Conservation (phyloP, 192 early-diverging fungal genomes). For the Coemansia sp. region DNA sequence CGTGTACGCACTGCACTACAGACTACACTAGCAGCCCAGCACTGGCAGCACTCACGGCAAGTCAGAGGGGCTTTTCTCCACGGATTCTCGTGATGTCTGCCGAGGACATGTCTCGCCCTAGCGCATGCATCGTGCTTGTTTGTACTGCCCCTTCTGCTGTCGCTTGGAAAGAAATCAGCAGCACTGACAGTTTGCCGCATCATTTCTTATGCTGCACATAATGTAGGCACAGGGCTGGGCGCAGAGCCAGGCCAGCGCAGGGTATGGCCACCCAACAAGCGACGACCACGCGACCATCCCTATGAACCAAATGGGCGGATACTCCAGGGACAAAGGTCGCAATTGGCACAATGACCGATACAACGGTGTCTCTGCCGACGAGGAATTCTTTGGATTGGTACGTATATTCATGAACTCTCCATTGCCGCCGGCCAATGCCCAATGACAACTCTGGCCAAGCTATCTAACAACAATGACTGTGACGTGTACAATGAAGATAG, state of each 20-base stretch:
- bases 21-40: background rate
- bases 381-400: conserved; percentile 11
- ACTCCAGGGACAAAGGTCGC: background rate
- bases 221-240: conserved; percentile 10
- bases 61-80: background rate
- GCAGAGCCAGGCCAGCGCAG: conserved; percentile 1
- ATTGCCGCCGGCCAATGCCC: background rate
- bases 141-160: background rate
- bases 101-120: background rate
- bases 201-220: background rate
- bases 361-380: conserved; percentile 1
- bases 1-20: background rate
- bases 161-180: background rate
- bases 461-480: background rate
- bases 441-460: background rate
- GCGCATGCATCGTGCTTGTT: background rate
- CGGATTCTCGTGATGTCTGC: background rate
- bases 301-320: conserved; percentile 3
- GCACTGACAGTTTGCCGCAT: background rate
- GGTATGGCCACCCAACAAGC: background rate
- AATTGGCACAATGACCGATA: background rate
- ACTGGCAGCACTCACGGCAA: background rate
- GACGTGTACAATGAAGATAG: background rate
- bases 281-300: background rate
- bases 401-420: background rate